Conservation (phyloP, 2,329 filamentous ascomycete species). For the Xylariaceae sp. region DNA sequence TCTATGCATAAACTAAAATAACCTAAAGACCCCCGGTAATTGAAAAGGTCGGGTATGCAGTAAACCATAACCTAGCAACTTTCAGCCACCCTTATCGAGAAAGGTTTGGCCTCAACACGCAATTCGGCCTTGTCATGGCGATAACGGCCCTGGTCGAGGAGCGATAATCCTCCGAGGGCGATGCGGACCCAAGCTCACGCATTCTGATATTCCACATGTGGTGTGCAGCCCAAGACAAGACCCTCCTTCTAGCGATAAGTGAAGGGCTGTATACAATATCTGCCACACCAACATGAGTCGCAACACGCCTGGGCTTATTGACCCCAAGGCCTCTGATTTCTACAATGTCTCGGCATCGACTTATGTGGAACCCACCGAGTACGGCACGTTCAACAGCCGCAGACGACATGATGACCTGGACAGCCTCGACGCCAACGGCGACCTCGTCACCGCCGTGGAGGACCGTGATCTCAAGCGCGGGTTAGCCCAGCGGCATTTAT, state of each 20-base stretch:
- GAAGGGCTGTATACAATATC: conserved; percentile 4
- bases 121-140: conserved; percentile 12
- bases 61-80: not conserved
- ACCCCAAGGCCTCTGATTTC: conserved; percentile 5
- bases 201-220: not conserved
- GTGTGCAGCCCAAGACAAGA: no score
- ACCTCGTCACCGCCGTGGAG: conserved; percentile 45
- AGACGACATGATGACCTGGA: conserved; percentile 3
- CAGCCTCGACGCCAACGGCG: conserved; percentile 28
- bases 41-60: no score
- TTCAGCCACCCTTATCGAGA: not conserved
- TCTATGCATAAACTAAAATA: not conserved
- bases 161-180: not conserved
- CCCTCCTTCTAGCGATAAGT: no score
- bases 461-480: conserved; percentile 43
- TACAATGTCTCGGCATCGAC: conserved; percentile 7
- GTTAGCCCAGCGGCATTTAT: conserved; percentile 51
- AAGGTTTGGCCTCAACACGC: conserved; percentile 7
- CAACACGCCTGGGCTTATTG: conserved; percentile 4
- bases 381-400: conserved; percentile 13
- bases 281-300: conserved; percentile 11
- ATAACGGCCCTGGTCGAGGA: not conserved
- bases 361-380: conserved; percentile 10
- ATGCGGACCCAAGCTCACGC: not conserved
- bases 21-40: no score